Evolutionary conservation across 2,329 filamentous ascomycete species (phyloP).

Genomic region (Cordyceps sp.): DNA sequence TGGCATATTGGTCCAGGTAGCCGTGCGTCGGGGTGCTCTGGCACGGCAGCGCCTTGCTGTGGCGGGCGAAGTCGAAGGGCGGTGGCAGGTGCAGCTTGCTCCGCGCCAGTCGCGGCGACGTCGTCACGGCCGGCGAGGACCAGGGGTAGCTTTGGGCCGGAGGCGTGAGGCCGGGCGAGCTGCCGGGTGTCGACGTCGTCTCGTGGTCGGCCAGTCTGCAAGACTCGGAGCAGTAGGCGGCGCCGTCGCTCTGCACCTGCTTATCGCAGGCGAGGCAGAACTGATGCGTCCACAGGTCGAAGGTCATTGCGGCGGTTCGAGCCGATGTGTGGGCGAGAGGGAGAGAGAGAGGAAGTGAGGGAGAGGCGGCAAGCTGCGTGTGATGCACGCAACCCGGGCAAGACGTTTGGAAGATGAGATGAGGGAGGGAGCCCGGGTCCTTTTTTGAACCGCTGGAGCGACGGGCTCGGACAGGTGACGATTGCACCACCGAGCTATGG

Average conservation of each 20-base stretch:
- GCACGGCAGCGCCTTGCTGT: conserved; percentile 39
- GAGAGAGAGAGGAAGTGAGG: not conserved
- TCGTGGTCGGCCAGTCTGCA: conserved; percentile 83
- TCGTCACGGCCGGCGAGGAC: conserved; percentile 32
- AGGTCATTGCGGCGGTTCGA: conserved; percentile 26
- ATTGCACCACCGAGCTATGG: conserved; percentile 1
- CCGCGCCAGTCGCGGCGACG: conserved; percentile 9
- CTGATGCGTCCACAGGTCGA: conserved; percentile 64
- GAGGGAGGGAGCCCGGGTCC: too few species aligned
- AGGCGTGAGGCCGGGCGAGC: conserved; percentile 35
- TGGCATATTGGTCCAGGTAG: conserved; percentile 9
- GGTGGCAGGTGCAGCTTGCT: conserved; percentile 53
- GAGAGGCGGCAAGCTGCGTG: too few species aligned
- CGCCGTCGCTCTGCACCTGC: conserved; percentile 53
- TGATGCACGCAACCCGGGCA: too few species aligned
- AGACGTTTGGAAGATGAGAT: too few species aligned
- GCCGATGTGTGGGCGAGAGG: not conserved
- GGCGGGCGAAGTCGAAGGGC: conserved; percentile 50
- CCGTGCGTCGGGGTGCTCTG: conserved; percentile 25
- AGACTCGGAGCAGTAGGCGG: conserved; percentile 81
- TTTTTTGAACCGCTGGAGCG: not conserved
- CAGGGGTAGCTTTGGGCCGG: too few species aligned
- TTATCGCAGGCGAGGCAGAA: conserved; percentile 91
- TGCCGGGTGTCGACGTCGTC: conserved; percentile 41
- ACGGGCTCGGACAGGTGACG: not conserved